These are phyloP conservation scores for Marchantia paleacea DNA, from an alignment of 225 moss, liverwort and hornwort genomes.

Conservation along the genomic window DNA sequence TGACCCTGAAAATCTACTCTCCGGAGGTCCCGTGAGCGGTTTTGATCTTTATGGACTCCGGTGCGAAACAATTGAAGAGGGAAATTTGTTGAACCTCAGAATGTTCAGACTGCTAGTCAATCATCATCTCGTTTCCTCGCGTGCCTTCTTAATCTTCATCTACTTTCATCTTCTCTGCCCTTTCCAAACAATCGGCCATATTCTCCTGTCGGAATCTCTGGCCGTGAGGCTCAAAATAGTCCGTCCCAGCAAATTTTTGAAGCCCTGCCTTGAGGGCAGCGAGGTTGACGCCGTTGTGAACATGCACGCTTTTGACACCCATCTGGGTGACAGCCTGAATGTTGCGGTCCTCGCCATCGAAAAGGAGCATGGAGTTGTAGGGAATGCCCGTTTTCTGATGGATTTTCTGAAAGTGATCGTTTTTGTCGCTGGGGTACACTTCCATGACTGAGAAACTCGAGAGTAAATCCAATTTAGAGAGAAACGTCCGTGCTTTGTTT, in stretches of 20 bases:
- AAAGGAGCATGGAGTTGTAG: slow-evolving; percentile 69
- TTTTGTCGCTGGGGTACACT: slow-evolving; percentile 79
- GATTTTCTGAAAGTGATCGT: slow-evolving; percentile 84
- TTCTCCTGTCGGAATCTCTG: too few relatives aligned
- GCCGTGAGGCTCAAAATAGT: too few relatives aligned
- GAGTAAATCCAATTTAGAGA: slow-evolving; percentile 61
- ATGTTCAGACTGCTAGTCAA: too few relatives aligned
- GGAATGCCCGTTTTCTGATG: slow-evolving; percentile 66
- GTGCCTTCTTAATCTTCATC: too few relatives aligned
- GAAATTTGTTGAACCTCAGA: too few relatives aligned
- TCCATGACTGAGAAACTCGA: slow-evolving; percentile 66
- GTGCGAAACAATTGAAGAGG: too few relatives aligned
- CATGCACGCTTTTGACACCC: slow-evolving; percentile 42
- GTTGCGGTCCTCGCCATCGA: slow-evolving; percentile 88
- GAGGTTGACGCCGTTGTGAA: slow-evolving; percentile 43
- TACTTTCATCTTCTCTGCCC: too few relatives aligned
- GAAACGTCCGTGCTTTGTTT: slow-evolving; percentile 63
- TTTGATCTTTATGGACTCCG: too few relatives aligned
- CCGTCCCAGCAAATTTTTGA: slow-evolving; percentile 30
- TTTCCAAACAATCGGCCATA: too few relatives aligned
- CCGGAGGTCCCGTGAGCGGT: too few relatives aligned
- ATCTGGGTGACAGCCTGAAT: slow-evolving; percentile 61
- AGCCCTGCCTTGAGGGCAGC: slow-evolving; percentile 41
- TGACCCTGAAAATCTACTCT: too few relatives aligned
- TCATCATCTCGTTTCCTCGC: too few relatives aligned